Evolutionary conservation across 441 rosid genomes (phyloP), one percentile per base, ranked within the genome.

Genomic region (Populus trichocarpa): DNA sequence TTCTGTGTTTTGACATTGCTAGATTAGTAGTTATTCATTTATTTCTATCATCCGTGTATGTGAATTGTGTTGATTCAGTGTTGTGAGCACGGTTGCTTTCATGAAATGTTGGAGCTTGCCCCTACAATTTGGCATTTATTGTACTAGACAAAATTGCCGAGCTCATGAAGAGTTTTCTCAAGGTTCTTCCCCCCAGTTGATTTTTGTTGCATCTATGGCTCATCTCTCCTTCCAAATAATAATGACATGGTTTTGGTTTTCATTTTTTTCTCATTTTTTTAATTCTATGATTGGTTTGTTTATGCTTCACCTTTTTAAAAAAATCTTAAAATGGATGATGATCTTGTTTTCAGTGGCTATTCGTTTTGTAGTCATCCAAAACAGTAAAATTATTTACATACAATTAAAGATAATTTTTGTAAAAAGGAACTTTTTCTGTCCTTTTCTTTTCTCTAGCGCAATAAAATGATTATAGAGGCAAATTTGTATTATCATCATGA

Each of bases 161-260:
- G 81, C 89, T 30, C 32, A 30, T 93, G 66, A 77, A 81, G 30
- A 81, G 83, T 83, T 91, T 95, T 79, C 88, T 93, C 8, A 75
- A 82, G 73, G 83, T 74, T 70, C 82, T 93, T 63, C 97, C 99
- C 99, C 1, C 78, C 94, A n/a, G 92, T 93, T 14, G 93, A 93
- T 53, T 96, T 93, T 79, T 92, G 97, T 75, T 92, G 97, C 76
- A 87, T 93, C 72, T 96, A 93, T 82, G 98, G 99, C 71, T 96
- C 97, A 14, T 53, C 91, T 22, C 90, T 96, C 69, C 99, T 91
- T 84, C 95, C 94, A n/a, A 85, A 89, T 81, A 89, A 90, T 80
- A 80, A 76, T 50, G 89, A 91, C 83, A 87, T 90, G 92, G 99
- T 92, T 77, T 65, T 57, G 22, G 25, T 71, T 72, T 72, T 30